Percentiles rank a stretch among this genome's conserved stretches.
Evolutionary conservation across 75 land plant species (phyloP).

Genomic region (Picea sitchensis): DNA sequence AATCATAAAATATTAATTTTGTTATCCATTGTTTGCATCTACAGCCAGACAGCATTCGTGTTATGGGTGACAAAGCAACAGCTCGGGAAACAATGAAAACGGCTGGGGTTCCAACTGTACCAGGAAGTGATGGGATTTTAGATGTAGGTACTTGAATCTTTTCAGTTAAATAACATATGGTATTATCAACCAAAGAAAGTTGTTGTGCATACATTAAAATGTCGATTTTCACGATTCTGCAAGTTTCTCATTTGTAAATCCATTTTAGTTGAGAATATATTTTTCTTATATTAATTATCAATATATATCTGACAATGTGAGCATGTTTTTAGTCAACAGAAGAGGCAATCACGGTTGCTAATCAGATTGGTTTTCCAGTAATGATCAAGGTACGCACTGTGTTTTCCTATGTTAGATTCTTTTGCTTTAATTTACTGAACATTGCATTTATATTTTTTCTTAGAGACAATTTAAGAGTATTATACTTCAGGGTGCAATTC

Average conservation of each 20-base stretch:
- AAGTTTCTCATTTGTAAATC: neutral
- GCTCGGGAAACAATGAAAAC: constrained; percentile 93
- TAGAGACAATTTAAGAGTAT: too few species aligned
- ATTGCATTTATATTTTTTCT: neutral
- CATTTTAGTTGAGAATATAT: neutral
- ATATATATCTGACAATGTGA: constrained; percentile 4
- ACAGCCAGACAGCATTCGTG: constrained; percentile 91
- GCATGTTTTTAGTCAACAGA: constrained; percentile 65
- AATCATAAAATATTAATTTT: neutral
- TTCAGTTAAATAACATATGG: neutral
- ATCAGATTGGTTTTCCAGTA: constrained; percentile 90
- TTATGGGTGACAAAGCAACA: constrained; percentile 95
- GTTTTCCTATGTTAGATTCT: neutral
- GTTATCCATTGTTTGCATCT: neutral
- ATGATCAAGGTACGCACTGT: constrained; percentile 79
- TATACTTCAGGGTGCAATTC: neutral
- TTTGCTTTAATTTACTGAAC: neutral
- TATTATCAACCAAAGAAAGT: neutral
- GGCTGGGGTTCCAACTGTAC: constrained; percentile 96
- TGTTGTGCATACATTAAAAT: neutral
- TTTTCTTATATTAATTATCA: neutral
- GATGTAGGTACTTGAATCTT: constrained; percentile 40
- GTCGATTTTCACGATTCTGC: neutral
- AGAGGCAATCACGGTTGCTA: constrained; percentile 72
- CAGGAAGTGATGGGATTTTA: constrained; percentile 90